phyloP scores from a whole-genome alignment of 495 filamentous ascomycete species.

The Lasiosphaeris hirsuta region DNA sequence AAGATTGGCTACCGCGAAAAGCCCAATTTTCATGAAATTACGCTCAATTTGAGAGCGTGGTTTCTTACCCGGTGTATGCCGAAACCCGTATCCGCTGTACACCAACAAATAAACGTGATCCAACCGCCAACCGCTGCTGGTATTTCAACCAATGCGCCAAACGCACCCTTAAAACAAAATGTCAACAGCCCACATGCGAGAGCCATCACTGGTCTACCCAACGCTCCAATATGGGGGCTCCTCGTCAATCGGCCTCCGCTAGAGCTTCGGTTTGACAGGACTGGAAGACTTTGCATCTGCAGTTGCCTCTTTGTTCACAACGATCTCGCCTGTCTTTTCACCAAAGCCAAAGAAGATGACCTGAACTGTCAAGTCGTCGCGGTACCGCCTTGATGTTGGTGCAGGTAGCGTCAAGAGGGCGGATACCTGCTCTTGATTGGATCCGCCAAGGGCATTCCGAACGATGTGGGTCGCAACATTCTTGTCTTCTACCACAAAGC shows the following conservation, averaged over 20 bases:
- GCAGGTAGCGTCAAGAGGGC: slow-evolving; percentile 88
- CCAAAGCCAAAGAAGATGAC: slow-evolving; percentile 96
- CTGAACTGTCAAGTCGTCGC: slow-evolving; percentile 95
- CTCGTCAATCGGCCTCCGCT: slow-evolving; percentile 1
- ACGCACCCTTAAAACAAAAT: neutral
- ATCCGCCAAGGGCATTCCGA: slow-evolving; percentile 91
- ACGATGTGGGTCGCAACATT: slow-evolving; percentile 96
- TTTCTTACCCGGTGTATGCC: no score
- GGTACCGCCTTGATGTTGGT: slow-evolving; percentile 85
- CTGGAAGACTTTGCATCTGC: slow-evolving; percentile 53
- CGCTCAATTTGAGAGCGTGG: no score
- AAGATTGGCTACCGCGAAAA: no score
- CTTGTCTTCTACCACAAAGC: slow-evolving; percentile 92
- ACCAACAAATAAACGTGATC: no score
- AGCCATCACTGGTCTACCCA: neutral
- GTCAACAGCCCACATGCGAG: neutral
- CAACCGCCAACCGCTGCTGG: neutral
- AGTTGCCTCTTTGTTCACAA: slow-evolving; percentile 82
- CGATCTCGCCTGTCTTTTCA: slow-evolving; percentile 68
- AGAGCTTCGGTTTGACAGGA: slow-evolving; percentile 39
- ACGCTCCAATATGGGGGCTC: neutral
- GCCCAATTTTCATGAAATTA: no score
- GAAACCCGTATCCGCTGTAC: no score
- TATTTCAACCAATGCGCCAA: neutral
- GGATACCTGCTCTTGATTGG: slow-evolving; percentile 90